Percentiles rank a stretch among this genome's conserved stretches.
Conservation (phyloP, 495 filamentous ascomycete species). For the Antarctomyces pellizariae region DNA sequence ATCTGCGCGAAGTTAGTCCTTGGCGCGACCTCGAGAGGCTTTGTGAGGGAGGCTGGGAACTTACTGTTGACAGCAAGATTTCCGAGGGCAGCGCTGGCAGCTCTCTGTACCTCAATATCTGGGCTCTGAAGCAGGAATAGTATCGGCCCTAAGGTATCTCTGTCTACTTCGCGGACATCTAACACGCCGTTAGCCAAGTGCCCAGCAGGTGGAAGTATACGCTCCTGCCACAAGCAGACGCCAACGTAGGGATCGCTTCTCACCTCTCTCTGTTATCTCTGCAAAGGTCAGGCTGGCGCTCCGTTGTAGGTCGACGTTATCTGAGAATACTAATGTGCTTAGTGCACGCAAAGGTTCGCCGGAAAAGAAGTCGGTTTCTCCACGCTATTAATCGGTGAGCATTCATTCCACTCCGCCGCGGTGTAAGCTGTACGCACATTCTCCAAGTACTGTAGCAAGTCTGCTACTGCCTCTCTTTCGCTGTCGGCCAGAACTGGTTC, state of each 20-base stretch:
- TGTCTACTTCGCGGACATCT: constrained; percentile 95
- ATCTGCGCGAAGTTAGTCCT: constrained; percentile 39
- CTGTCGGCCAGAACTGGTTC: constrained; percentile 90
- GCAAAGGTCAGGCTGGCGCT: constrained; percentile 97
- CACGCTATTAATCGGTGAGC: constrained; percentile 32
- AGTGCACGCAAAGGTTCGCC: constrained; percentile 89
- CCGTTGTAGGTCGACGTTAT: constrained; percentile 94
- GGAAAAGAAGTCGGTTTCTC: constrained; percentile 92
- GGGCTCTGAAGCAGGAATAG: constrained; percentile 83
- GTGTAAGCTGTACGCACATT: constrained; percentile 36
- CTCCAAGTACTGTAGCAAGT: constrained; percentile 84
- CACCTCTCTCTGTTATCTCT: constrained; percentile 95
- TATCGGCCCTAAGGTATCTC: constrained; percentile 85
- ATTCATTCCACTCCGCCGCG: neutral
- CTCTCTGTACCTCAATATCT: constrained; percentile 92
- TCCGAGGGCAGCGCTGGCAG: constrained; percentile 84
- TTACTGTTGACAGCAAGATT: constrained; percentile 93
- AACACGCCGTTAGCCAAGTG: constrained; percentile 4
- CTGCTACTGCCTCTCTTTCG: constrained; percentile 91
- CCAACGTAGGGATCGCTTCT: neutral
- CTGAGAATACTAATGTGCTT: constrained; percentile 89
- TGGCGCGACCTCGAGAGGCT: too few relatives aligned
- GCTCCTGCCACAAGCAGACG: neutral
- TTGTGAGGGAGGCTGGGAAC: constrained; percentile 10
- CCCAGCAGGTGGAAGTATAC: constrained; percentile 3